Percentiles rank a stretch among this genome's conserved stretches.
Evolutionary conservation across 139 green algal genomes (phyloP).

Genomic region (Micractinium sp.): DNA sequence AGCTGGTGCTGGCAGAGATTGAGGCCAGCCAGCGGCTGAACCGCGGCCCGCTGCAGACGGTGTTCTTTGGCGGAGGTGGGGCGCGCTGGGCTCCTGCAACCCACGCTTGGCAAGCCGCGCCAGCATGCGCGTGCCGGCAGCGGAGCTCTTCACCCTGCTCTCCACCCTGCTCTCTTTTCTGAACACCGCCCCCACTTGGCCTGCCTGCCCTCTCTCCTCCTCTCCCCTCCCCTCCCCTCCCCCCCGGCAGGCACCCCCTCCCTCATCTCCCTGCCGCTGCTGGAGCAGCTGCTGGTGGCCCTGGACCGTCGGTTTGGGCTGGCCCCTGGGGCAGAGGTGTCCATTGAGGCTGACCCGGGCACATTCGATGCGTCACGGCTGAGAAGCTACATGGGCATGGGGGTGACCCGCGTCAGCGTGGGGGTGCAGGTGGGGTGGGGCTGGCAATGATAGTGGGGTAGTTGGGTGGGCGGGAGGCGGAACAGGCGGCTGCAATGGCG

Average conservation of each 20-base stretch:
- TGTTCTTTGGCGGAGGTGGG: conserved; percentile 90
- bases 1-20: conserved; percentile 69
- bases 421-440: conserved; percentile 78
- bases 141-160: neutral
- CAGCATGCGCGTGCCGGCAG: neutral
- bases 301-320: conserved; percentile 77
- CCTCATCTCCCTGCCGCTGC: conserved; percentile 75
- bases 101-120: too few relatives aligned
- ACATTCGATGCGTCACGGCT: conserved; percentile 89
- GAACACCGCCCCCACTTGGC: neutral
- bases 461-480: too few relatives aligned
- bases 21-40: conserved; percentile 44
- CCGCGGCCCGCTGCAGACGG: conserved; percentile 64
- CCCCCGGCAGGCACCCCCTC: conserved; percentile 79
- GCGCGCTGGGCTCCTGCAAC: neutral
- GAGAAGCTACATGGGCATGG: conserved; percentile 73
- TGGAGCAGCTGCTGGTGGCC: conserved; percentile 72
- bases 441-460: neutral
- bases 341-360: conserved; percentile 94
- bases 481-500: too few relatives aligned
- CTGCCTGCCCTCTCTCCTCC: neutral
- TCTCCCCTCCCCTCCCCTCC: too few relatives aligned
- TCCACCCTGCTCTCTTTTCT: neutral
- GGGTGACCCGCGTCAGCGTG: conserved; percentile 90
- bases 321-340: conserved; percentile 78